Percentiles rank a stretch among this genome's conserved stretches.
Conservation (phyloP, 2,329 filamentous ascomycete species). For the Dendryphion nanum region DNA sequence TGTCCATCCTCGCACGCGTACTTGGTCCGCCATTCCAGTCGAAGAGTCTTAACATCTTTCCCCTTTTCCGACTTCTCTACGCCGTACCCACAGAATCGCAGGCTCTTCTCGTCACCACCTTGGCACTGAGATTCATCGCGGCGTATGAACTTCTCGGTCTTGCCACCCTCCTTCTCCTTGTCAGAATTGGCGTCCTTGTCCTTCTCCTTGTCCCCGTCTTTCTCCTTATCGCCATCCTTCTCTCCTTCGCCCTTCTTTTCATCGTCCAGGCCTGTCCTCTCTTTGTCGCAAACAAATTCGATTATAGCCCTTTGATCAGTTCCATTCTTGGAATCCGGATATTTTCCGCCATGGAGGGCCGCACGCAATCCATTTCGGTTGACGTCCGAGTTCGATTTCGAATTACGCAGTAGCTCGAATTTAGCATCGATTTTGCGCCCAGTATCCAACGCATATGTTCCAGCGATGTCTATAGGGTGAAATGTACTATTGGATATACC, state of each 20-base stretch:
- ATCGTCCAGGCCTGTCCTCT: constrained; percentile 69
- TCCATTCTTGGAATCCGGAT: constrained; percentile 47
- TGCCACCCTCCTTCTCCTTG: constrained; percentile 23
- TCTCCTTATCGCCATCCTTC: constrained; percentile 49
- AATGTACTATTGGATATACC: constrained; percentile 51
- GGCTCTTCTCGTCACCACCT: constrained; percentile 53
- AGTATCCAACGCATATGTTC: constrained; percentile 56
- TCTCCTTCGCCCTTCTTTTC: constrained; percentile 61
- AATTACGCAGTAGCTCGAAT: constrained; percentile 64
- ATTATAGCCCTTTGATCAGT: constrained; percentile 72
- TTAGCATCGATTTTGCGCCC: constrained; percentile 63
- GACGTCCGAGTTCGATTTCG: constrained; percentile 62
- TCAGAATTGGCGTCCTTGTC: constrained; percentile 22
- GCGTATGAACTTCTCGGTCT: constrained; percentile 20
- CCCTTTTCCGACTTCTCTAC: constrained; percentile 51
- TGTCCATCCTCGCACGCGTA: constrained; percentile 65
- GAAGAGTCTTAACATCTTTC: constrained; percentile 59
- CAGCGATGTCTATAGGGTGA: constrained; percentile 71
- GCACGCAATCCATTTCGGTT: constrained; percentile 71
- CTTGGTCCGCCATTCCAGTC: constrained; percentile 82
- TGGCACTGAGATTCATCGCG: constrained; percentile 12
- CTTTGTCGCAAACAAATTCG: constrained; percentile 77
- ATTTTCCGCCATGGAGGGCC: constrained; percentile 61
- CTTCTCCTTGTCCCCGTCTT: constrained; percentile 43
- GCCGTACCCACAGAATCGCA: constrained; percentile 75